A percentile compares a stretch with the other conserved stretches of the same genome.
These are phyloP conservation scores for Urochloa ruziziensis DNA, from an alignment of 176 grass and related monocot genomes.

Conservation along the genomic window DNA sequence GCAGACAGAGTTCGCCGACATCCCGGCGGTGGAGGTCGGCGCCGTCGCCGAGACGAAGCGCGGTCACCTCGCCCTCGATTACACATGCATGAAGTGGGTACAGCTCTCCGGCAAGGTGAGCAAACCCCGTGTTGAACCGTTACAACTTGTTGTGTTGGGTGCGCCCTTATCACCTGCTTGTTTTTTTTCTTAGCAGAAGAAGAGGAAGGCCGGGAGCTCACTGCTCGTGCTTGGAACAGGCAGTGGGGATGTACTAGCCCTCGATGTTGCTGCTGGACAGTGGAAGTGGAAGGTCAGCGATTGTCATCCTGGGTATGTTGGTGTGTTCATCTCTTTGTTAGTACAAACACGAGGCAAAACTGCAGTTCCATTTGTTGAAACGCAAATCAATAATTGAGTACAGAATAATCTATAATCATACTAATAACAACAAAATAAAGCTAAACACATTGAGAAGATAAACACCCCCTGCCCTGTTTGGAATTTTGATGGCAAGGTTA, in stretches of 20 bases:
- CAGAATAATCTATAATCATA: not conserved
- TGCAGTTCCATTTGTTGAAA: constrained; percentile 1
- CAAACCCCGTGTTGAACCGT: not conserved
- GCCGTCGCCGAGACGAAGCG: constrained; percentile 47
- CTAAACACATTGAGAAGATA: not conserved
- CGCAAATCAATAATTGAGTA: not conserved
- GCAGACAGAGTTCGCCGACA: constrained; percentile 77
- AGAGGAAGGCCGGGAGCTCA: constrained; percentile 54
- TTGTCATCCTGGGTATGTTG: constrained; percentile 65
- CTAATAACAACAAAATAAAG: not conserved
- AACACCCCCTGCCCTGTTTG: not conserved
- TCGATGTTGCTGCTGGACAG: constrained; percentile 62
- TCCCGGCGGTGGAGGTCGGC: constrained; percentile 51
- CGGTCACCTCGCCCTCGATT: constrained; percentile 97
- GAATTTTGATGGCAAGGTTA: constrained; percentile 1
- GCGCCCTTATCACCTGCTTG: constrained; percentile 16
- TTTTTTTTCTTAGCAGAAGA: constrained; percentile 53
- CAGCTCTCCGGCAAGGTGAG: constrained; percentile 74
- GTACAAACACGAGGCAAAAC: not conserved
- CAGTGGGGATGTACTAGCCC: constrained; percentile 64
- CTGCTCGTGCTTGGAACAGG: constrained; percentile 74
- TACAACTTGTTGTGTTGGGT: not conserved
- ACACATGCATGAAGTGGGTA: constrained; percentile 98
- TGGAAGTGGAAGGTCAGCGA: constrained; percentile 76
- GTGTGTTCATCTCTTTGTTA: not conserved